phyloP scores from a whole-genome alignment of 106 monocot genomes.

The Allium sativum region DNA sequence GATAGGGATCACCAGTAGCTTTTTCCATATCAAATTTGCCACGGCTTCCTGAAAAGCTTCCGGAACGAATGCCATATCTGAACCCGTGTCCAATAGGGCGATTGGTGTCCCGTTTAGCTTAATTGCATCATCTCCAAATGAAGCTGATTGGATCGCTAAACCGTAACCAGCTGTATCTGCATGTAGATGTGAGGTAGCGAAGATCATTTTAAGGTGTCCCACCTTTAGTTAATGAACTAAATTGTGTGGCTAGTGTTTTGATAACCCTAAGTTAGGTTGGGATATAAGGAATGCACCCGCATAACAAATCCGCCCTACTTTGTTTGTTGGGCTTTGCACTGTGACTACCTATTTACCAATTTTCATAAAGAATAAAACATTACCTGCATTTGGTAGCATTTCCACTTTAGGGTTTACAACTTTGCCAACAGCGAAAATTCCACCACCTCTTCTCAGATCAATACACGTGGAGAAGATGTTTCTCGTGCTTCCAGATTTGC shows the following conservation, averaged over 20 bases:
- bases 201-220: too few relatives aligned
- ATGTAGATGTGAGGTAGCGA: too few relatives aligned
- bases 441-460: not conserved
- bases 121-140: too few relatives aligned
- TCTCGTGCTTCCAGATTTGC: not conserved
- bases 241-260: too few relatives aligned
- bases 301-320: not conserved
- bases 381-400: constrained; percentile 47
- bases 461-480: not conserved
- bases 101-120: not conserved
- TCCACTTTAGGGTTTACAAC: not conserved
- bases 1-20: too few relatives aligned
- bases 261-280: too few relatives aligned
- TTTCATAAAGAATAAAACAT: constrained; percentile 43
- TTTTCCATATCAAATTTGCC: not conserved
- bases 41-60: not conserved
- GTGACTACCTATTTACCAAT: not conserved
- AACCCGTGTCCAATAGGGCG: not conserved
- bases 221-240: too few relatives aligned
- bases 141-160: too few relatives aligned
- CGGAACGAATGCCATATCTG: not conserved
- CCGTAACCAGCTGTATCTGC: too few relatives aligned
- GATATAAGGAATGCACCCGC: too few relatives aligned
- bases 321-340: not conserved
- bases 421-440: not conserved